Evolutionary conservation across 2,329 filamentous ascomycete species (phyloP), one percentile per base, ranked within the genome.

Genomic region (Pseudopithomyces maydicus): DNA sequence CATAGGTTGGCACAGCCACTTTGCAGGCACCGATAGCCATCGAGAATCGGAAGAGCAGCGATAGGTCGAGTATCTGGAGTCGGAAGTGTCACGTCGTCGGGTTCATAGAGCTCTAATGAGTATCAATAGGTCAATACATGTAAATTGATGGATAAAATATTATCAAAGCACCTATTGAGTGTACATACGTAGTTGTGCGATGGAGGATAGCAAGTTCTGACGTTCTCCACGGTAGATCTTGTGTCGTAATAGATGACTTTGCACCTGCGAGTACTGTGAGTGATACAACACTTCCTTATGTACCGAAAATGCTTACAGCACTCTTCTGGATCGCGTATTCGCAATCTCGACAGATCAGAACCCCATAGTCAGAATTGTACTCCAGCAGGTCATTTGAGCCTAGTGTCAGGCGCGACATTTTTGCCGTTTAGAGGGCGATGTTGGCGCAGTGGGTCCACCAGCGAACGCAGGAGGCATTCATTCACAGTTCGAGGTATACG

Each of bases 261-360:
- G 56, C n/a, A 77, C 20, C 45, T 48, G 19, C 12, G 23, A 36
- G 8, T 6, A n/a, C 2, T 8, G 10, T 32, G 11, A 48, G 19
- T n/a, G 20, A 4, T 10, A 12, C 6, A 19, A 17, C 15, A 23
- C 32, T 2, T 20, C 6, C 2, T 23, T 38, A 6, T 8, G 19
- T n/a, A 29, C 26, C 26, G 5, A 29, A 6, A 4, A 48, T n/a
- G n/a, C 45, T 23, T 38, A 48, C 45, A 1, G 75, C 75, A 58
- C 62, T 73, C 54, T 74, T 76, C 56, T 77, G 75, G 52, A 77
- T 71, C 14, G 75, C 75, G 55, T 77, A 77, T 33, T 68, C 62
- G 59, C 75, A 77, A 58, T 71, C 57, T 35, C 68, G 66, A 63
- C 74, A 77, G 36, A 77, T 75, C 8, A 77, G 56, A 6, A 77